Evolutionary conservation across 2,329 filamentous ascomycete genomes (phyloP).

Genomic region (Cadophora sp.): DNA sequence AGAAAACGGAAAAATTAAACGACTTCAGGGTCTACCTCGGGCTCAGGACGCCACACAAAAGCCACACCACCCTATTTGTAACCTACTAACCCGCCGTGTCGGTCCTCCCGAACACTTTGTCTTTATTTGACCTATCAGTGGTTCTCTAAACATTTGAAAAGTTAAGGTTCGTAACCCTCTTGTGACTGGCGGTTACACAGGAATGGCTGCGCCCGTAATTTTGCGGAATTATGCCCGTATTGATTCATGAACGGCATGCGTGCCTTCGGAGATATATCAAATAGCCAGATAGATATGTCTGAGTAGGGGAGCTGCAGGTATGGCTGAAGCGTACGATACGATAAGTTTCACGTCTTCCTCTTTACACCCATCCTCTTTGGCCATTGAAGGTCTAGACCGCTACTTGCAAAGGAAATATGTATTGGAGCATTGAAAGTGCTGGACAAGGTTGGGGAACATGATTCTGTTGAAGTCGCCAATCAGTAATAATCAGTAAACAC

Average conservation of each 20-base stretch:
- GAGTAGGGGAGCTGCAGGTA: neutral
- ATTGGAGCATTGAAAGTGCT: too few relatives aligned
- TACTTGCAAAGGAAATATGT: too few relatives aligned
- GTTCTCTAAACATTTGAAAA: neutral
- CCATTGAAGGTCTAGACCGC: neutral
- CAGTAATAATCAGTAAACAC: too few relatives aligned
- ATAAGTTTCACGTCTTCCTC: neutral
- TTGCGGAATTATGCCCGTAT: neutral
- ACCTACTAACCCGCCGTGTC: neutral
- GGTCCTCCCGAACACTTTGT: conserved; percentile 3
- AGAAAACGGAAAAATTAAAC: neutral
- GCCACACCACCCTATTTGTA: neutral
- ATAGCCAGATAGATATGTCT: neutral
- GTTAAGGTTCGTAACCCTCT: too few relatives aligned
- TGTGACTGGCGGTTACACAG: neutral
- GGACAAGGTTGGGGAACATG: neutral
- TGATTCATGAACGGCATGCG: neutral
- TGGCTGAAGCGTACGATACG: neutral
- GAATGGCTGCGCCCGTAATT: neutral
- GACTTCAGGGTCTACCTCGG: neutral
- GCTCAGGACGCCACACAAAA: neutral
- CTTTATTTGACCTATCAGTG: neutral
- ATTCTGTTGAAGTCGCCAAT: neutral
- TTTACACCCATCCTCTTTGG: neutral
- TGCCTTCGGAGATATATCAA: neutral